A percentile compares a stretch with the other conserved stretches of the same genome.
Evolutionary conservation across 2,329 filamentous ascomycete species (phyloP).

Genomic region (Ascochyta koolunga): DNA sequence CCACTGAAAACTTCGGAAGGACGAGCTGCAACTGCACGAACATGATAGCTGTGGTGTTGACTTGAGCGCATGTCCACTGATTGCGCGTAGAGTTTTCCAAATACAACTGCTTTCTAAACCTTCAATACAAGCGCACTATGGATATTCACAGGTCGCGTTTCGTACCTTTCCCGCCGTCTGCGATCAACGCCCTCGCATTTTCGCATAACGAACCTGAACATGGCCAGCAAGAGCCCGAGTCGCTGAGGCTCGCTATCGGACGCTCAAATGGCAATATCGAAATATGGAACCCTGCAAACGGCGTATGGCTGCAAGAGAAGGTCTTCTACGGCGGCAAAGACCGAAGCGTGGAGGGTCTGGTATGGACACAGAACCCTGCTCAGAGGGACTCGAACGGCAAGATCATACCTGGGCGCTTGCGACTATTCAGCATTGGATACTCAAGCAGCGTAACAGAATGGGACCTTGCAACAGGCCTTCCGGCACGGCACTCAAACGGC

Average conservation of each 20-base stretch:
- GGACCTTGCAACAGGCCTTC: slow-evolving; percentile 81
- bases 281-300: slow-evolving; percentile 89
- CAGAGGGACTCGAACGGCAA: slow-evolving; percentile 67
- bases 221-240: slow-evolving; percentile 56
- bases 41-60: slow-evolving; percentile 22
- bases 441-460: slow-evolving; percentile 93
- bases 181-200: slow-evolving; percentile 94
- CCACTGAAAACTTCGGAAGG: slow-evolving; percentile 17
- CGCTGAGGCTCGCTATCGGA: slow-evolving; percentile 82
- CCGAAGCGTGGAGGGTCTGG: slow-evolving; percentile 85
- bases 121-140: slow-evolving; percentile 60
- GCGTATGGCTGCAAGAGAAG: slow-evolving; percentile 87
- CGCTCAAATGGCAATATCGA: slow-evolving; percentile 96
- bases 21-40: slow-evolving; percentile 13
- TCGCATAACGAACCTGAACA: slow-evolving; percentile 66
- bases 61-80: slow-evolving; percentile 22
- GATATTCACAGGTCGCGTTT: slow-evolving; percentile 98
- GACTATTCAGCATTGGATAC: slow-evolving; percentile 95
- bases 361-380: slow-evolving; percentile 87
- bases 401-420: slow-evolving; percentile 71
- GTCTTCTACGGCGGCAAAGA: slow-evolving; percentile 83
- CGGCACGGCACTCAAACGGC: slow-evolving; percentile 82
- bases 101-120: background rate
- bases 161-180: slow-evolving; percentile 86
- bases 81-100: slow-evolving; percentile 18